These are phyloP conservation scores for Hippophae gyantsensis DNA, from an alignment of 306 rosid species.

Conservation along the genomic window DNA sequence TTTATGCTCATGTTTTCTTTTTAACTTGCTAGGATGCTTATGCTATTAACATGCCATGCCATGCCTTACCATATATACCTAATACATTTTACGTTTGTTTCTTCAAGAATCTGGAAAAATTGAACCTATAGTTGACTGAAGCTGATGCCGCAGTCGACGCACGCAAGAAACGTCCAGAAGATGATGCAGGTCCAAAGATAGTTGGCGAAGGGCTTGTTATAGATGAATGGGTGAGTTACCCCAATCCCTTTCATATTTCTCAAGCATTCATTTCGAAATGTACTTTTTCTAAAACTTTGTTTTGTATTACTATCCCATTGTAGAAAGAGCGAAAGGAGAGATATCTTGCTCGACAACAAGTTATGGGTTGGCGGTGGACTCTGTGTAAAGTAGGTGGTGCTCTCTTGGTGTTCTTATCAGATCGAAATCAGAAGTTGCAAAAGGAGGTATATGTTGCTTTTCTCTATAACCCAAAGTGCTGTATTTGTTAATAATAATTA, in stretches of 20 bases:
- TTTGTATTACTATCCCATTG: neutral
- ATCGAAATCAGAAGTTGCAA: slow-evolving; percentile 9
- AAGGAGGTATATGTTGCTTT: neutral
- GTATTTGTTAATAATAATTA: too few relatives aligned
- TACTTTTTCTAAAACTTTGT: neutral
- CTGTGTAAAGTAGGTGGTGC: slow-evolving; percentile 36
- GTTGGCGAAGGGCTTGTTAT: slow-evolving; percentile 91
- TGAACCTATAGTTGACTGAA: slow-evolving; percentile 65
- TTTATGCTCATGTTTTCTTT: neutral
- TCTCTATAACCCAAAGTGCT: slow-evolving; percentile 14
- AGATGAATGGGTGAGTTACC: slow-evolving; percentile 79
- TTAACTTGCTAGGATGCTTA: neutral
- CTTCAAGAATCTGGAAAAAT: slow-evolving; percentile 51
- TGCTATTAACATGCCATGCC: neutral
- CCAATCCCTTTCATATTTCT: neutral
- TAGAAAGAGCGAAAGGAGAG: slow-evolving; percentile 97
- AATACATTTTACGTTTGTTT: neutral
- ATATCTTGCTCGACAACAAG: slow-evolving; percentile 88
- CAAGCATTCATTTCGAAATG: neutral
- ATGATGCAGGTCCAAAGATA: slow-evolving; percentile 61
- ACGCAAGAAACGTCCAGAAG: slow-evolving; percentile 69
- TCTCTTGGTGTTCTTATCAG: slow-evolving; percentile 14
- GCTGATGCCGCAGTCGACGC: slow-evolving; percentile 79
- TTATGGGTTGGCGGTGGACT: slow-evolving; percentile 42
- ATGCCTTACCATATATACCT: neutral